Conservation (phyloP, 352 stramenopile species). For the Hyaloperonospora brassicae region DNA sequence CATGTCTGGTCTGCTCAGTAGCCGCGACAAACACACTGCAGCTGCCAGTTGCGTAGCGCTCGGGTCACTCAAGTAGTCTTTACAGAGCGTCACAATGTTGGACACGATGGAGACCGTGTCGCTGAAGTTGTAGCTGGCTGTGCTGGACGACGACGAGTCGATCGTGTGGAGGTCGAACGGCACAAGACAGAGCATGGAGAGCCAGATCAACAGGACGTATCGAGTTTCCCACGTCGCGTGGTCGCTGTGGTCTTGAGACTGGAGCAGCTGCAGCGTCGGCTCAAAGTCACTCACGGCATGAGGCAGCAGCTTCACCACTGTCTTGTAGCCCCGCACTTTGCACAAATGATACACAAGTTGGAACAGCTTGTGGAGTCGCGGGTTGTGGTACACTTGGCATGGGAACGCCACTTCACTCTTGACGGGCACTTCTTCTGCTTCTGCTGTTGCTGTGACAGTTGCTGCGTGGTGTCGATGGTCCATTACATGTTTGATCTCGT, state of each 20-base stretch:
- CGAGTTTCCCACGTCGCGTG: conserved; percentile 62
- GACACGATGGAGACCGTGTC: conserved; percentile 55
- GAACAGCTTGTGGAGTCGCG: conserved; percentile 79
- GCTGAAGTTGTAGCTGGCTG: conserved; percentile 6
- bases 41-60: conserved; percentile 88
- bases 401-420: conserved; percentile 39
- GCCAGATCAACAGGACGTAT: conserved; percentile 93
- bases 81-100: conserved; percentile 79
- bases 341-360: conserved; percentile 93
- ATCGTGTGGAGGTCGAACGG: conserved; percentile 96
- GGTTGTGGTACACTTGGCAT: conserved; percentile 67
- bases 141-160: conserved; percentile 71
- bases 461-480: conserved; percentile 20
- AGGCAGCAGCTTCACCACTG: conserved; percentile 91
- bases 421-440: no score
- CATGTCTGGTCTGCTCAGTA: conserved; percentile 95
- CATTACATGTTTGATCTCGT: conserved; percentile 56
- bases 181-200: conserved; percentile 95
- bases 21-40: conserved; percentile 88
- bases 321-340: conserved; percentile 95
- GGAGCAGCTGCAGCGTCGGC: conserved; percentile 84
- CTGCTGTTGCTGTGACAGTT: no score
- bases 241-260: conserved; percentile 82
- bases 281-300: conserved; percentile 95
- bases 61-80: conserved; percentile 77